Evolutionary conservation across 306 rosid species (phyloP).

Genomic region (Citrullus amarus): DNA sequence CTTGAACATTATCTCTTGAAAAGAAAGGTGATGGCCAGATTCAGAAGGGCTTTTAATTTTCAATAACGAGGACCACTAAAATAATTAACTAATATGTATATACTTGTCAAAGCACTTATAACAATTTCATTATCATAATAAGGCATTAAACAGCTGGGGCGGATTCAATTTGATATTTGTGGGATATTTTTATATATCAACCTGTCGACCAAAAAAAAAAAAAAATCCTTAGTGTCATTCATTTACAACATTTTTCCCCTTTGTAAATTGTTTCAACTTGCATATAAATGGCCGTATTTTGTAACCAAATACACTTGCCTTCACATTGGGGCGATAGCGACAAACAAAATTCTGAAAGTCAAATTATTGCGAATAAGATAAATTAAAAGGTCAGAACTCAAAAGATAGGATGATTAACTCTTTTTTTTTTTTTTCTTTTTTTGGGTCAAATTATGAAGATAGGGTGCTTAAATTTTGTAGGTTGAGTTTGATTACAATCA

Average conservation of each 20-base stretch:
- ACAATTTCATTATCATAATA: not conserved
- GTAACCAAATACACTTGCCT: not conserved
- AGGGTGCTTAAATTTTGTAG: too few relatives aligned
- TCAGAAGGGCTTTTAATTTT: not conserved
- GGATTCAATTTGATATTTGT: not conserved
- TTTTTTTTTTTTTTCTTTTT: too few relatives aligned
- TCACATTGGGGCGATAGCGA: not conserved
- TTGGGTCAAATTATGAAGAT: too few relatives aligned
- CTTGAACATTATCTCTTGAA: not conserved
- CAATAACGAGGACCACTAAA: not conserved
- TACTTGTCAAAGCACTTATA: not conserved
- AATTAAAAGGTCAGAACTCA: too few relatives aligned
- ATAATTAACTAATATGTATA: not conserved
- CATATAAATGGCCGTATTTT: not conserved
- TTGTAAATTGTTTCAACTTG: not conserved
- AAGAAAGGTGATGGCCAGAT: not conserved
- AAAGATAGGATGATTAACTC: too few relatives aligned
- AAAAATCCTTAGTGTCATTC: not conserved
- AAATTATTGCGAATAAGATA: too few relatives aligned
- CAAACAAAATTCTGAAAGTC: not conserved
- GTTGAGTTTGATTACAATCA: too few relatives aligned
- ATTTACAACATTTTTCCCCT: not conserved
- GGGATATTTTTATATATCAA: not conserved
- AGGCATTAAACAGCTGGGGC: not conserved
- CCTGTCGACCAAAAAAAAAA: not conserved